Evolutionary conservation across 177 flowering plant species (phyloP).

Genomic region (Vitis hybrid): DNA sequence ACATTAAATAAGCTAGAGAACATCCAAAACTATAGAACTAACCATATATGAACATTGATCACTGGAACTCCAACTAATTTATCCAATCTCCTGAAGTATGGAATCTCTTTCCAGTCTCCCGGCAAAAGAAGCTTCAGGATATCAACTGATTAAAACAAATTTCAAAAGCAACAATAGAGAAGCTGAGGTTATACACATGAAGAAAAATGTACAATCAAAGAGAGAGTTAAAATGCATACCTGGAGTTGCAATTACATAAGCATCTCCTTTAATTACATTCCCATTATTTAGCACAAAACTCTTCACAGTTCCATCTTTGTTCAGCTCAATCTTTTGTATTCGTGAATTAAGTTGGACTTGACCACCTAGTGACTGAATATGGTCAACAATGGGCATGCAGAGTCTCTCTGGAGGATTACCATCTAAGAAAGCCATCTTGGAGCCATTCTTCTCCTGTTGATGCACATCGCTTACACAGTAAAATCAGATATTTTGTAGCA

Average conservation of each 20-base stretch:
- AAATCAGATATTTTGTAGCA: not conserved
- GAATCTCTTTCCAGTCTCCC: constrained; percentile 64
- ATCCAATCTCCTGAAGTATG: constrained; percentile 66
- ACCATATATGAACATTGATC: constrained; percentile 85
- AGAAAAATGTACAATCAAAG: not conserved
- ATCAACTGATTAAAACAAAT: constrained; percentile 52
- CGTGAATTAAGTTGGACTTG: constrained; percentile 64
- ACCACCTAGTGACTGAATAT: constrained; percentile 64
- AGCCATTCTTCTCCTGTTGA: constrained; percentile 75
- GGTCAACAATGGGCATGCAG: constrained; percentile 70
- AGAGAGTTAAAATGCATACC: constrained; percentile 33
- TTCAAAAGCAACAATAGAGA: constrained; percentile 1
- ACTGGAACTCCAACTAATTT: constrained; percentile 85
- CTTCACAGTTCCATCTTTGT: constrained; percentile 58
- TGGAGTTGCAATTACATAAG: constrained; percentile 72
- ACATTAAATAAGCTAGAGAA: not conserved
- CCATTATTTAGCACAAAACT: constrained; percentile 55
- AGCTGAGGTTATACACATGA: not conserved
- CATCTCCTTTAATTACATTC: constrained; percentile 58
- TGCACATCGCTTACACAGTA: not conserved
- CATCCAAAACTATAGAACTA: constrained; percentile 21
- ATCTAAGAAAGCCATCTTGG: constrained; percentile 90
- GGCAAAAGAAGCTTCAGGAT: constrained; percentile 74
- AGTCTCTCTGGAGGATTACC: constrained; percentile 86
- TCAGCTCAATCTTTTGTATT: constrained; percentile 60